Conservation (phyloP, 139 green algal genomes). For the Trebouxia sp. region DNA sequence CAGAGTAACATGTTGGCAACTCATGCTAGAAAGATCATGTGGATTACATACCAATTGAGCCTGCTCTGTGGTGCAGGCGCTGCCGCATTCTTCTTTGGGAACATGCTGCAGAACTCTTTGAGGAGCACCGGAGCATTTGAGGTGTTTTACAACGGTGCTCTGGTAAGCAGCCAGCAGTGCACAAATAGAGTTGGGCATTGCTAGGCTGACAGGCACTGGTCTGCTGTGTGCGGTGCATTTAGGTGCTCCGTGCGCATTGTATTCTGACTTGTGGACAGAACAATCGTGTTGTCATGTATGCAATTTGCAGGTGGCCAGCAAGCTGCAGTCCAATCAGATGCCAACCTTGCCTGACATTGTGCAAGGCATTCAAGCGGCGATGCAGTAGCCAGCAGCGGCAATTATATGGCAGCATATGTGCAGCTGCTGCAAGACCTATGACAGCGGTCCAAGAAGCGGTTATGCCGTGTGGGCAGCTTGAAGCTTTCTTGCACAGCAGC, state of each 20-base stretch:
- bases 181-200: too few species aligned
- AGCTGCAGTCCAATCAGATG: conserved; percentile 58
- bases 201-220: too few species aligned
- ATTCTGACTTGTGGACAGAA: neutral
- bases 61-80: conserved; percentile 17
- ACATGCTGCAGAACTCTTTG: conserved; percentile 59
- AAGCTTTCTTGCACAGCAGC: neutral
- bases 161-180: conserved; percentile 46
- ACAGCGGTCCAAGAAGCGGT: conserved; percentile 26
- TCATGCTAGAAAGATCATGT: too few species aligned
- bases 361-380: conserved; percentile 31
- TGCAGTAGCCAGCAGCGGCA: neutral
- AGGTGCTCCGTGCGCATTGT: too few species aligned
- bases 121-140: conserved; percentile 73
- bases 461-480: conserved; percentile 22
- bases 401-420: neutral
- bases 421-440: neutral
- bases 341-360: conserved; percentile 53
- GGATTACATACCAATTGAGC: neutral
- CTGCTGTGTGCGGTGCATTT: too few species aligned
- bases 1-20: too few species aligned
- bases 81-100: conserved; percentile 66
- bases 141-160: conserved; percentile 60
- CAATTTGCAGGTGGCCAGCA: conserved; percentile 52
- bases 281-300: neutral